A percentile compares a stretch with the other conserved stretches of the same genome.
These are phyloP conservation scores for Acanthamoeba culbertsoni DNA, from an alignment of 208 protist genomes.

Conservation along the genomic window DNA sequence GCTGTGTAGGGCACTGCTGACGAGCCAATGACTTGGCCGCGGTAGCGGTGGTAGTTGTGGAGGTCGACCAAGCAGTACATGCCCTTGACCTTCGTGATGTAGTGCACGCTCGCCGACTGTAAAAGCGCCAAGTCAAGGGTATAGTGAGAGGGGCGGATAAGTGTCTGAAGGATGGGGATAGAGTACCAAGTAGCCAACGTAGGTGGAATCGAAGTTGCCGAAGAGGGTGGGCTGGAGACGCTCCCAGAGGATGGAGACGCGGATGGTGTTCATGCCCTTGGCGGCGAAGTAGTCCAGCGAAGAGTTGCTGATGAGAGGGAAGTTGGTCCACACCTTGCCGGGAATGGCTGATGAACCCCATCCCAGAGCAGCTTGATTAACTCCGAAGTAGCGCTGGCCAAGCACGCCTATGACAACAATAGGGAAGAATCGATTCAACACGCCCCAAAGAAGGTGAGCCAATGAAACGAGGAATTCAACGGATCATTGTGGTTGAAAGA, in stretches of 20 bases:
- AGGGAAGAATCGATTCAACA: not conserved
- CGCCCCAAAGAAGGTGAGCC: not conserved
- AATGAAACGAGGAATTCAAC: not conserved
- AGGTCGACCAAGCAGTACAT: slow-evolving; percentile 5
- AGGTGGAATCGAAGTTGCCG: not conserved
- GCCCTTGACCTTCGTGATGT: not conserved
- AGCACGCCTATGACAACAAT: not conserved
- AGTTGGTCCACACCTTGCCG: not conserved
- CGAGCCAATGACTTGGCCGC: not conserved
- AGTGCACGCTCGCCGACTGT: not conserved
- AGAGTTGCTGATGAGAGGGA: not conserved
- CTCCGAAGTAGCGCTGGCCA: not conserved
- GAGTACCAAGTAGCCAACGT: not conserved
- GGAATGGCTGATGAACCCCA: not conserved
- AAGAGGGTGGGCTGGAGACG: not conserved
- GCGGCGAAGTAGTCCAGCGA: not conserved
- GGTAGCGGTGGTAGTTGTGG: not conserved
- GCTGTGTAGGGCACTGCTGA: not conserved
- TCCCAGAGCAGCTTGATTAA: not conserved
- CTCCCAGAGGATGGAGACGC: not conserved
- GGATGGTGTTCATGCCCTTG: not conserved
- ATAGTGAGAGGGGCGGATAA: not conserved
- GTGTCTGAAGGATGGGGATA: not conserved
- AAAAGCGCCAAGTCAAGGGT: not conserved
- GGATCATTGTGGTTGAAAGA: too few relatives aligned